Percentiles rank a stretch among this genome's conserved stretches.
Conservation (phyloP, 2,329 filamentous ascomycete species). For the Cyphellophora europaea region DNA sequence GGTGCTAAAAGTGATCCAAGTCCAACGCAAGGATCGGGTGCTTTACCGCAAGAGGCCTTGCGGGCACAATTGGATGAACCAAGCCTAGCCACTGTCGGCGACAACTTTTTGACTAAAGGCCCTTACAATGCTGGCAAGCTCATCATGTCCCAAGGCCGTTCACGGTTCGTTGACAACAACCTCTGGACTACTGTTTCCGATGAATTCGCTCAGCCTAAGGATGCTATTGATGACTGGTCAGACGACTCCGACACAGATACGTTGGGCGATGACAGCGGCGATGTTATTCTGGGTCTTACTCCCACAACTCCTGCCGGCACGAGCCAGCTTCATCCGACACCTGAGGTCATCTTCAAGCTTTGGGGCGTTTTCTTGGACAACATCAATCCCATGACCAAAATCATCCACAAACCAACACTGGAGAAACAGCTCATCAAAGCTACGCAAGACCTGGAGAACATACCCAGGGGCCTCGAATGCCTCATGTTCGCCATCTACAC, state of each 20-base stretch:
- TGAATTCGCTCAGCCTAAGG: conserved; percentile 10
- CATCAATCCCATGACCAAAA: conserved; percentile 64
- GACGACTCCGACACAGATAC: conserved; percentile 17
- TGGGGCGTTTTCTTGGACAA: conserved; percentile 70
- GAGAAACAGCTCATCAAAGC: conserved; percentile 58
- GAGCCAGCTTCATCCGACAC: conserved; percentile 19
- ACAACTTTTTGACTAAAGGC: conserved; percentile 1
- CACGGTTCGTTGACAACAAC: conserved; percentile 18
- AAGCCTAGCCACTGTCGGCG: too few relatives aligned
- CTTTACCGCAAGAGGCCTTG: neutral
- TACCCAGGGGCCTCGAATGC: conserved; percentile 36
- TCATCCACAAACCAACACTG: conserved; percentile 62
- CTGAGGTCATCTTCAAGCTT: conserved; percentile 48
- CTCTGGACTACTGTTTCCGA: conserved; percentile 18
- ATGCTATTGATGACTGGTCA: conserved; percentile 17
- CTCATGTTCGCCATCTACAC: conserved; percentile 55
- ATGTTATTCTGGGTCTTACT: conserved; percentile 17
- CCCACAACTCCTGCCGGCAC: conserved; percentile 10
- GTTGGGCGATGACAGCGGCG: conserved; percentile 10
- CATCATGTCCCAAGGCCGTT: conserved; percentile 12
- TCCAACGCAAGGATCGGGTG: too few relatives aligned
- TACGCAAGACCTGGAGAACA: conserved; percentile 25
- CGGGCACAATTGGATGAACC: too few relatives aligned
- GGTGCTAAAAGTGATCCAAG: too few relatives aligned
- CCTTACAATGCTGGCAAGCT: conserved; percentile 8